Evolutionary conservation across 805 yeast species (phyloP), one percentile per base, ranked within the genome.

Genomic region (Cyberlindnera veronae): DNA sequence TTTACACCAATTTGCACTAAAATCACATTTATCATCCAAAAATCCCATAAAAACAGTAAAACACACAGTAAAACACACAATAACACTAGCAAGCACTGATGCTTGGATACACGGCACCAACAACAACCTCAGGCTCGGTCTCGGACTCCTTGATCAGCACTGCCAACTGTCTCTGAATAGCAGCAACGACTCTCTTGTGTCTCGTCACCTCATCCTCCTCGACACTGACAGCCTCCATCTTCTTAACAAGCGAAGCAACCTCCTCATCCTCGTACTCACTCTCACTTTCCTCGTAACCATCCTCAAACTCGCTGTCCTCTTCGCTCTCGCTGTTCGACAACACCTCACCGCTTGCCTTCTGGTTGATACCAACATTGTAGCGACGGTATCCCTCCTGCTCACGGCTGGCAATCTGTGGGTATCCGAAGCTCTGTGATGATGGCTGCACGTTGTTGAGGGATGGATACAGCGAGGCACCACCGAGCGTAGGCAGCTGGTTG

Each of bases 321-420:
- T 39, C 45, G 6, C 32, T 41, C 23, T 36, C 34, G 20, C 32
- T 31, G n/a, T 34, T 42, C 12, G 27, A 21, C 6, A 33, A 21
- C n/a, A 27, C 16, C 10, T 36, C 40, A 20, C 47, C 48, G 22
- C 42, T 45, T 6, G 49, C 44, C 52, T 58, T 66, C 44, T 68
- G 72, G 32, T 54, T 56, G 29, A 63, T 57, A 23, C 71, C 63
- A 40, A 66, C 52, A 40, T 64, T 60, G 42, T 57, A 57, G 27
- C 64, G 61, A 51, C 62, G 64, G 36, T 45, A 42, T 15, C 28
- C 13, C 17, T 51, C 55, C 38, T 49, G 49, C 22, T 55, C 63
- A 27, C 44, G 43, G 23, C 51, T 53, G 14, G 54, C 54, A 20
- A 61, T 55, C 46, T 60, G 64, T 31, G 66, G 66, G 38, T 56